Base-by-base conservation (phyloP, 1,284 basidiomycete genomes). In the Filobasidium uniguttulatum region DNA sequence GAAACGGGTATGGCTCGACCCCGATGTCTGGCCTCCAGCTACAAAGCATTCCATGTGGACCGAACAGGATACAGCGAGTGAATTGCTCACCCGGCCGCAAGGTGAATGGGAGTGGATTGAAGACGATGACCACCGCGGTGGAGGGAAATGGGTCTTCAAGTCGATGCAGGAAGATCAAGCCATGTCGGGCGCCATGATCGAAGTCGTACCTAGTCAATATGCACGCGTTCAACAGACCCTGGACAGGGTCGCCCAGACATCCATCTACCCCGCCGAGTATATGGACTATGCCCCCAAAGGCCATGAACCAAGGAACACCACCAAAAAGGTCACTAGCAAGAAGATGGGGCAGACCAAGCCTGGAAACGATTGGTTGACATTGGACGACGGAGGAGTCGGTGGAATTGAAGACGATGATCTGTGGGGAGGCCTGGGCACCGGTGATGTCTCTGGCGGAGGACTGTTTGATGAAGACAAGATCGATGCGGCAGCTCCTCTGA, bases 331-430 rank as follows among this genome's bases (percentile, higher is more conserved):
- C n/a, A n/a, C n/a, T n/a, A n/a, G 36, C 36, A 22, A 10, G 5
- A 38, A 38, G 4, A 19, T 22, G 14, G 12, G 19, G n/a, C 14
- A 3, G 6, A 5, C 31, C 31, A 33, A 33, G 31, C n/a, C 31
- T 33, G 31, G 31, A 9, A n/a, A 33, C 9, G 31, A 33, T 9
- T 9, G 9, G 9, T 33, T 33, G 31, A 33, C 31, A n/a, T n/a
- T 33, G n/a, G 31, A 33, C 31, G 31, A 33, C 12, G 45, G 36
- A 15, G 50, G 44, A 1, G 37, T 51, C 7, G 29, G 30, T 2
- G 33, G 30, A 2, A 19, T 52, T 15, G 50, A 52, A 10, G 50
- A 52, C 31, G 50, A 52, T 22, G 50, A 52, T 44, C 40, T 52
- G 8, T 52, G 48, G 48, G 48, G 48, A 15, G 10, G 26, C 14